These are phyloP conservation scores for Mariannaea elegans DNA, from an alignment of 2,329 filamentous ascomycete genomes.

Conservation along the genomic window DNA sequence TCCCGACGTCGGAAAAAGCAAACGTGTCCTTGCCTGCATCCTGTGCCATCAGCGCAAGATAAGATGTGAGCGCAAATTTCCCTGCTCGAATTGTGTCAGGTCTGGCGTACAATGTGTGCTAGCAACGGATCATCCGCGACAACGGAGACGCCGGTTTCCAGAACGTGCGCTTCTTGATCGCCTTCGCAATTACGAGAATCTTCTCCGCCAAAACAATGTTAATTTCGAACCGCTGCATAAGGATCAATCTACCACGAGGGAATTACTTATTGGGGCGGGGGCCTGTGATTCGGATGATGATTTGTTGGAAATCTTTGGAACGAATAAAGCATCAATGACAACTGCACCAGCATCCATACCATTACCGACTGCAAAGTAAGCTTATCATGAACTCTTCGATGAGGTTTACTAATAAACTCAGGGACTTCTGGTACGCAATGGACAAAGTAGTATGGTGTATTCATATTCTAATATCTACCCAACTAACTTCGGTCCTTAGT, in stretches of 20 bases:
- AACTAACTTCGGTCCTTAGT: neutral
- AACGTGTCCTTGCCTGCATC: constrained; percentile 57
- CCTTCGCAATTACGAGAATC: constrained; percentile 63
- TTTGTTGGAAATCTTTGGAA: neutral
- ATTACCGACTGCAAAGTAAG: constrained; percentile 1
- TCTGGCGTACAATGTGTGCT: constrained; percentile 54
- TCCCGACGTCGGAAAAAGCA: neutral
- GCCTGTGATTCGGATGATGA: neutral
- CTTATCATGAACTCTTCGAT: too few relatives aligned
- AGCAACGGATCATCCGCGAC: constrained; percentile 42
- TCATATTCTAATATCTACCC: too few relatives aligned
- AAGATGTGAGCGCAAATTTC: constrained; percentile 67
- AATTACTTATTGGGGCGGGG: neutral
- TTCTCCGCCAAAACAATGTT: constrained; percentile 65
- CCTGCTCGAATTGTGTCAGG: constrained; percentile 64
- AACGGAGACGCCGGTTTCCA: constrained; percentile 55
- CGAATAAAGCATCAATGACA: neutral
- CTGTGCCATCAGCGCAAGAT: constrained; percentile 72
- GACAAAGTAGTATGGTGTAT: constrained; percentile 1
- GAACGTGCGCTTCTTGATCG: constrained; percentile 68
- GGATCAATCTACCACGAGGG: neutral
- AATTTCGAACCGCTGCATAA: constrained; percentile 58
- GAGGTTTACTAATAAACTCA: neutral
- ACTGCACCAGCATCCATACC: too few relatives aligned
- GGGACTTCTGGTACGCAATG: constrained; percentile 9